phyloP scores from a whole-genome alignment of 2,329 filamentous ascomycete genomes.

The Cladophialophora carrionii region DNA sequence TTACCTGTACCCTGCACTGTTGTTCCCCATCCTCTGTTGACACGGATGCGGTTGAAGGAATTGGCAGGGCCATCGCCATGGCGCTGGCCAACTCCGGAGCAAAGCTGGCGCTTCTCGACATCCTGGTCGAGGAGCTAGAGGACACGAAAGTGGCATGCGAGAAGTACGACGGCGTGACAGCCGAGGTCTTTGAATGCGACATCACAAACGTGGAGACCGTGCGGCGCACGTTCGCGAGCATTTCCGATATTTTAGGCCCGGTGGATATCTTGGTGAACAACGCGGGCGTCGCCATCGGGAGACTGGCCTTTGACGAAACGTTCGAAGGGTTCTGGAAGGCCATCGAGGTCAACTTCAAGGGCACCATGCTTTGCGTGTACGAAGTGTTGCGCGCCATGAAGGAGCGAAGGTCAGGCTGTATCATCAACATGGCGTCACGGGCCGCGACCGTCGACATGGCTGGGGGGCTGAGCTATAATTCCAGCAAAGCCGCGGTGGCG shows the following conservation, averaged over 20 bases:
- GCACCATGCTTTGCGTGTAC: slow-evolving; percentile 23
- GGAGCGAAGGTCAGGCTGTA: slow-evolving; percentile 16
- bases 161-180: slow-evolving; percentile 25
- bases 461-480: slow-evolving; percentile 22
- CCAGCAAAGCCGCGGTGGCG: slow-evolving; percentile 23
- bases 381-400: slow-evolving; percentile 21
- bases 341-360: slow-evolving; percentile 31
- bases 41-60: slow-evolving; percentile 15
- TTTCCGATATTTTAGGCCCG: slow-evolving; percentile 20
- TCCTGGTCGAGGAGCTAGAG: slow-evolving; percentile 25
- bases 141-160: slow-evolving; percentile 30
- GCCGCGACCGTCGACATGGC: slow-evolving; percentile 28
- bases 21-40: neutral
- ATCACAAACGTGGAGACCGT: slow-evolving; percentile 37
- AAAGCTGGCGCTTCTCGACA: slow-evolving; percentile 38
- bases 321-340: slow-evolving; percentile 27
- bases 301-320: slow-evolving; percentile 30
- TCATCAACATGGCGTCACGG: slow-evolving; percentile 30
- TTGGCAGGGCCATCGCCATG: slow-evolving; percentile 38
- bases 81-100: slow-evolving; percentile 37
- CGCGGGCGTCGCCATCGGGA: slow-evolving; percentile 37
- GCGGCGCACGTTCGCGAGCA: slow-evolving; percentile 6
- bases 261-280: slow-evolving; percentile 40
- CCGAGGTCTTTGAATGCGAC: slow-evolving; percentile 34
- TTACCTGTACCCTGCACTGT: too few relatives aligned